phyloP scores from a whole-genome alignment of 352 stramenopile genomes.

The Phytophthora uliginosa region DNA sequence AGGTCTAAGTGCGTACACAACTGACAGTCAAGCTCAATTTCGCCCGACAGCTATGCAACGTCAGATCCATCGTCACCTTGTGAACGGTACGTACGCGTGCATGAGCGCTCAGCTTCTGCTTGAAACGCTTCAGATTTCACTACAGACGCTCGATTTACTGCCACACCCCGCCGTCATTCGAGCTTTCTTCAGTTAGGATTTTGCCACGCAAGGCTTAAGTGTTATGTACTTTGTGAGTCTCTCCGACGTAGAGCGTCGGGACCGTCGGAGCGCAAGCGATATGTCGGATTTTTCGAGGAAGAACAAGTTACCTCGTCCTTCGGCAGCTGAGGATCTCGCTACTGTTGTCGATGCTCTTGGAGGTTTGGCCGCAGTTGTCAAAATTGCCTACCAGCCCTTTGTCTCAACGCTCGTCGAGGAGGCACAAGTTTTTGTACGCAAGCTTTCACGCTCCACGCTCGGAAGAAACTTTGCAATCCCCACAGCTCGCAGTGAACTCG shows the following conservation, averaged over 20 bases:
- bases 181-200: constrained; percentile 10
- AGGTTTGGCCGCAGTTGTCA: background rate
- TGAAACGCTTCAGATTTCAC: constrained; percentile 6
- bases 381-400: constrained; percentile 1
- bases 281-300: constrained; percentile 17
- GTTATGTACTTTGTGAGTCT: constrained; percentile 15
- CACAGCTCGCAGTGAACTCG: background rate
- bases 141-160: constrained; percentile 6
- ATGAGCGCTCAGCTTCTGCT: constrained; percentile 1
- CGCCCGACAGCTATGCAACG: constrained; percentile 2
- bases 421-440: background rate
- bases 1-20: background rate
- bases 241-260: background rate
- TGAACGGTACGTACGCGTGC: constrained; percentile 16
- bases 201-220: constrained; percentile 1
- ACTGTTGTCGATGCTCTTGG: background rate
- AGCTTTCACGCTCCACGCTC: background rate
- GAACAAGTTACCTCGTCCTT: constrained; percentile 6
- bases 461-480: background rate
- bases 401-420: background rate
- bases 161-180: constrained; percentile 18
- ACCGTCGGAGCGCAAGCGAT: background rate
- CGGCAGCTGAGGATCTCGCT: background rate
- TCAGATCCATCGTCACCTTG: constrained; percentile 2
- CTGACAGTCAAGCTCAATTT: background rate